Conservation (phyloP, 441 rosid species). For the Raphanus hybrid region DNA sequence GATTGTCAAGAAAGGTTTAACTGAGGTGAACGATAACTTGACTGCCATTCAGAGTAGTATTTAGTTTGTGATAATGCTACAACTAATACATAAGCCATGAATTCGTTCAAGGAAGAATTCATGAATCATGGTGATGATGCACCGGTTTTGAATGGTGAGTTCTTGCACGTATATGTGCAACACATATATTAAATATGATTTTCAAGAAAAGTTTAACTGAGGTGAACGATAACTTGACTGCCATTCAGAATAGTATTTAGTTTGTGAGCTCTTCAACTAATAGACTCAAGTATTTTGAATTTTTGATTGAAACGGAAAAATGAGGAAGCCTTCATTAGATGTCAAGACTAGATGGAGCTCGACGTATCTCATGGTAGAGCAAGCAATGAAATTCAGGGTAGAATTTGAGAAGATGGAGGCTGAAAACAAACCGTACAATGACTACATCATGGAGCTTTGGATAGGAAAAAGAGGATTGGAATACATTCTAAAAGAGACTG, state of each 20-base stretch:
- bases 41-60: background rate
- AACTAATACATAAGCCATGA: background rate
- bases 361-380: background rate
- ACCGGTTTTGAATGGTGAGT: background rate
- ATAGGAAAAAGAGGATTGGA: background rate
- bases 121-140: background rate
- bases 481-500: background rate
- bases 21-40: background rate
- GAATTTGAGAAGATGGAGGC: background rate
- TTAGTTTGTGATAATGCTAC: background rate
- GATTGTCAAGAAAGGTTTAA: background rate
- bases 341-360: background rate
- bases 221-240: background rate
- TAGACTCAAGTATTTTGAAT: background rate
- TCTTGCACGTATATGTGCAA: background rate
- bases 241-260: background rate
- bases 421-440: background rate
- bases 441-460: background rate
- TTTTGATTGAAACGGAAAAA: background rate
- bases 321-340: background rate
- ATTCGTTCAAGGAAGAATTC: background rate
- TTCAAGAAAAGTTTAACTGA: background rate
- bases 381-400: background rate
- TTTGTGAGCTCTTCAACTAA: background rate
- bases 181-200: background rate